These are phyloP conservation scores for Tetracentron sinense DNA, from an alignment of 164 flowering plant species.

Conservation along the genomic window DNA sequence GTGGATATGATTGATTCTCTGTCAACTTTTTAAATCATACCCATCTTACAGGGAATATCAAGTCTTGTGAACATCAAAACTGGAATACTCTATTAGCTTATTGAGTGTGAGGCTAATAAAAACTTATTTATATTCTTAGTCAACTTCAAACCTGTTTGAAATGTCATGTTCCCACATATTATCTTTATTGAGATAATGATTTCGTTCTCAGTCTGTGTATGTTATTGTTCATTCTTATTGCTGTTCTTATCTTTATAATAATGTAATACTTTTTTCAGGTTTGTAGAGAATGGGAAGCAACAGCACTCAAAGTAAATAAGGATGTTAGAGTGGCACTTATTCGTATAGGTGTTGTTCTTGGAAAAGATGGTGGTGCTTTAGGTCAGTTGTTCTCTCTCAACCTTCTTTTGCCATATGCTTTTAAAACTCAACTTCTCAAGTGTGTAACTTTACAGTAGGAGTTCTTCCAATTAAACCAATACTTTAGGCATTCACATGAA, in stretches of 20 bases:
- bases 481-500: no score
- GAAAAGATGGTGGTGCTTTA: constrained; percentile 98
- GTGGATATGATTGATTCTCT: no score
- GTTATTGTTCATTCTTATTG: constrained; percentile 1
- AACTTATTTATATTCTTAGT: no score
- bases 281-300: constrained; percentile 96
- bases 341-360: constrained; percentile 94
- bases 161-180: not conserved
- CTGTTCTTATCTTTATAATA: constrained; percentile 2
- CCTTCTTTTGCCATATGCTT: constrained; percentile 7
- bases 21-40: no score
- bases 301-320: constrained; percentile 64
- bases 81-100: no score
- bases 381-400: constrained; percentile 36
- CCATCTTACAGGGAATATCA: no score
- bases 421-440: not conserved
- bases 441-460: not conserved
- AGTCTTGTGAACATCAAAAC: no score
- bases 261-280: constrained; percentile 43
- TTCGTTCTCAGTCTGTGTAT: not conserved
- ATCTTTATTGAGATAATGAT: not conserved
- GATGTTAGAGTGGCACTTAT: constrained; percentile 77
- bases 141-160: not conserved
- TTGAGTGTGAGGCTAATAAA: no score
- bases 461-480: no score